Conservation (phyloP, 2,329 filamentous ascomycete species). For the Zasmidium cellare region DNA sequence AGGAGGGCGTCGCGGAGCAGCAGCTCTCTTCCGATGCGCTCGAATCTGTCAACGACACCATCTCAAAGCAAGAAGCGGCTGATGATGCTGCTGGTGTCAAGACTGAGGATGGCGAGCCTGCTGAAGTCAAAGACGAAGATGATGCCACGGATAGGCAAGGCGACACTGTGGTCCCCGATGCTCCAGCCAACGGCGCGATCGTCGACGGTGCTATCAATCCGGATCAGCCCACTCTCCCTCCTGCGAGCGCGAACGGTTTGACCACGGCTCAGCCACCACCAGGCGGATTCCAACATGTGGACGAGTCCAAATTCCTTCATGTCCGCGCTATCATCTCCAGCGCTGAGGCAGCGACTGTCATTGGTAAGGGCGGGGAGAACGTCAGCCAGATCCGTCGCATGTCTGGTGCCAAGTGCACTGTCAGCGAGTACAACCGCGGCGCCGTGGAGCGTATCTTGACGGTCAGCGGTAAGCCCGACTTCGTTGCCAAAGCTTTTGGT, state of each 20-base stretch:
- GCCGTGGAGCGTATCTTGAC: constrained; percentile 97
- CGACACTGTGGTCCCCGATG: constrained; percentile 69
- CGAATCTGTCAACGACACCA: constrained; percentile 25
- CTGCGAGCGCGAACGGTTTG: constrained; percentile 45
- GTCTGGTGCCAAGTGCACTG: constrained; percentile 96
- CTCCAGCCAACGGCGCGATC: constrained; percentile 49
- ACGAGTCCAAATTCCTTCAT: constrained; percentile 96
- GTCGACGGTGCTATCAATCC: constrained; percentile 24
- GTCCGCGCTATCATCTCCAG: constrained; percentile 96
- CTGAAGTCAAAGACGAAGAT: constrained; percentile 47
- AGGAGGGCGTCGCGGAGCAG: constrained; percentile 49
- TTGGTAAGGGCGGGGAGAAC: constrained; percentile 98
- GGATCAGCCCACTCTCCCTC: constrained; percentile 8
- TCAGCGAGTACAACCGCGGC: constrained; percentile 96
- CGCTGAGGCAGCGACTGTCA: constrained; percentile 94
- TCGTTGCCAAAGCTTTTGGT: constrained; percentile 96
- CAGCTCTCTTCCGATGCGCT: constrained; percentile 22
- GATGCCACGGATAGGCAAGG: constrained; percentile 56
- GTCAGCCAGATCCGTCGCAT: constrained; percentile 94
- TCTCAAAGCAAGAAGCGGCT: constrained; percentile 31
- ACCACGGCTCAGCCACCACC: constrained; percentile 46
- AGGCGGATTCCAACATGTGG: constrained; percentile 58
- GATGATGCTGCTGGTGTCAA: constrained; percentile 16
- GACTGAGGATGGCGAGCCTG: constrained; percentile 13
- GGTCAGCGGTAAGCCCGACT: constrained; percentile 93